Conservation (phyloP, 441 rosid genomes). For the Croton setiger region DNA sequence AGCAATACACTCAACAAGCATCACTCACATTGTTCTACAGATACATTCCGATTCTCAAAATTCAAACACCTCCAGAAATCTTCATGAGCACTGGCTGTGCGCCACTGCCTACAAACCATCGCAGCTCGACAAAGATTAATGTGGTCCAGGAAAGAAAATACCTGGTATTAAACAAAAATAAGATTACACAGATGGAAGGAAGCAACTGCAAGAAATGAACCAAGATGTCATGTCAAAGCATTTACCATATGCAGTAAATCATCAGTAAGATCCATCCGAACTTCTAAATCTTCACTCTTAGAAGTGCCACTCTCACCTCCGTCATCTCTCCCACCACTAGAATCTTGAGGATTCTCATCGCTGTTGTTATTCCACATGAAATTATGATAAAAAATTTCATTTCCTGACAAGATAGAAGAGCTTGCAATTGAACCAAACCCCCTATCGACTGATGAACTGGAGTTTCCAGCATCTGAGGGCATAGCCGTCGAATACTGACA, state of each 20-base stretch:
- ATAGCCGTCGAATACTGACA: constrained; percentile 28
- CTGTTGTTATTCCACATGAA: constrained; percentile 55
- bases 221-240: neutral
- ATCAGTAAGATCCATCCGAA: constrained; percentile 91
- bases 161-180: constrained; percentile 39
- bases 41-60: constrained; percentile 75
- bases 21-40: constrained; percentile 83
- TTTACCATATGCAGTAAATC: constrained; percentile 92
- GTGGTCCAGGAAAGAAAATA: constrained; percentile 85
- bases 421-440: constrained; percentile 32
- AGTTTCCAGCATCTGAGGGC: constrained; percentile 39
- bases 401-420: constrained; percentile 35
- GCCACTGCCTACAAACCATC: constrained; percentile 96
- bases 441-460: constrained; percentile 38
- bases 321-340: constrained; percentile 43
- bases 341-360: constrained; percentile 36
- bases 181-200: constrained; percentile 6
- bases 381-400: constrained; percentile 52
- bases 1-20: neutral
- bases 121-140: constrained; percentile 80
- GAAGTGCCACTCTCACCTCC: constrained; percentile 46
- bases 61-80: constrained; percentile 92
- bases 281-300: constrained; percentile 52
- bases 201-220: neutral
- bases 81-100: constrained; percentile 92